Evolutionary conservation across 2,329 filamentous ascomycete genomes (phyloP).

Genomic region (Verticillium longisporum): DNA sequence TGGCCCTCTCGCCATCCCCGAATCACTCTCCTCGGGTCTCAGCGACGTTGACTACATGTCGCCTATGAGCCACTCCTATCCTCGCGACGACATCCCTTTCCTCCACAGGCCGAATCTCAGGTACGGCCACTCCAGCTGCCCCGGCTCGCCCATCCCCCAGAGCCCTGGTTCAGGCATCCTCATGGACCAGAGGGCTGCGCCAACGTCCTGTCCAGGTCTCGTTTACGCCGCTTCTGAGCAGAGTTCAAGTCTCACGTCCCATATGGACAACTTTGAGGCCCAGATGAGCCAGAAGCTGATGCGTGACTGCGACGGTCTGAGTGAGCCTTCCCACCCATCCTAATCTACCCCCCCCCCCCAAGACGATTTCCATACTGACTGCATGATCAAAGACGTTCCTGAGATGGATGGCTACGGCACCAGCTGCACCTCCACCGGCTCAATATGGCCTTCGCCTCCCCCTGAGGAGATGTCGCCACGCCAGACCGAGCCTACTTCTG

Average conservation of each 20-base stretch:
- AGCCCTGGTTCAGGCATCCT: constrained; percentile 50
- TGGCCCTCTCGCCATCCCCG: constrained; percentile 35
- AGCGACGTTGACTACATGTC: constrained; percentile 59
- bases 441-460: constrained; percentile 39
- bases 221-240: constrained; percentile 55
- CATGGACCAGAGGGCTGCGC: constrained; percentile 47
- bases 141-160: constrained; percentile 46
- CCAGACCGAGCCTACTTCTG: constrained; percentile 35
- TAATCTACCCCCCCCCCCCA: not conserved
- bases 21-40: constrained; percentile 47
- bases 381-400: constrained; percentile 36
- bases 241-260: constrained; percentile 53
- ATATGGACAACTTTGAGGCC: constrained; percentile 51
- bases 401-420: constrained; percentile 47
- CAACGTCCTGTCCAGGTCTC: constrained; percentile 55
- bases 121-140: constrained; percentile 49
- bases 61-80: constrained; percentile 50
- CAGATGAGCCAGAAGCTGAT: constrained; percentile 46
- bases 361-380: constrained; percentile 9
- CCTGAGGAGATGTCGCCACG: constrained; percentile 38
- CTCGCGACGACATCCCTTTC: constrained; percentile 43
- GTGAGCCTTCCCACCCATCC: constrained; percentile 29
- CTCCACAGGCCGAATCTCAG: constrained; percentile 44
- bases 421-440: constrained; percentile 39
- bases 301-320: constrained; percentile 48